phyloP scores from a whole-genome alignment of 2,329 filamentous ascomycete genomes.

The Didymella sp. region DNA sequence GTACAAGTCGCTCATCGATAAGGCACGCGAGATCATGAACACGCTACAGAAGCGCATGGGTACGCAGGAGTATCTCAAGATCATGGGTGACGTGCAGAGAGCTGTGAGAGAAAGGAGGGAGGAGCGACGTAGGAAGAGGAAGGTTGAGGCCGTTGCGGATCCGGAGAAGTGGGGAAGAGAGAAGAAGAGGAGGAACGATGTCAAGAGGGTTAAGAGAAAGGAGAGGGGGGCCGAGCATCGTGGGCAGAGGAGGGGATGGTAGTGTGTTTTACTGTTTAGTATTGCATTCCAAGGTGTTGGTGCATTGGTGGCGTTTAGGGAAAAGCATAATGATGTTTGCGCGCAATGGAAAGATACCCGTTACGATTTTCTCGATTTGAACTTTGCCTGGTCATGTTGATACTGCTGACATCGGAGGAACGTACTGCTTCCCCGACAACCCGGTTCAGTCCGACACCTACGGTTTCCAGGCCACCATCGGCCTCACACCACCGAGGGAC shows the following conservation, averaged over 20 bases:
- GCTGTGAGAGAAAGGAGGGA: slow-evolving; percentile 75
- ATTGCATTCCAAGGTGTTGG: slow-evolving; percentile 2
- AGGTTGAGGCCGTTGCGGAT: slow-evolving; percentile 82
- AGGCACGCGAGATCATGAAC: slow-evolving; percentile 79
- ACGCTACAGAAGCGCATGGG: slow-evolving; percentile 85
- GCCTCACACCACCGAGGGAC: neutral
- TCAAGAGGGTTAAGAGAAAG: slow-evolving; percentile 63
- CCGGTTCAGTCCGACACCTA: neutral
- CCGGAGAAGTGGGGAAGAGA: slow-evolving; percentile 78
- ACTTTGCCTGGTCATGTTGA: too few relatives aligned
- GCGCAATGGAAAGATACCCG: neutral
- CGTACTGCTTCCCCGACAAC: too few relatives aligned
- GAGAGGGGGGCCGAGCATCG: slow-evolving; percentile 77
- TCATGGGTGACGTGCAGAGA: slow-evolving; percentile 75
- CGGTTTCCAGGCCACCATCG: neutral
- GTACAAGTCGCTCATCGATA: slow-evolving; percentile 74
- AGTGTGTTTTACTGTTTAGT: neutral
- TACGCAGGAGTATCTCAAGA: slow-evolving; percentile 76
- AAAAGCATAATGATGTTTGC: neutral
- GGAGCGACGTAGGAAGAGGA: slow-evolving; percentile 80
- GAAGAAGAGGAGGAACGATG: slow-evolving; percentile 77
- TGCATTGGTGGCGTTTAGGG: neutral
- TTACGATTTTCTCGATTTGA: too few relatives aligned
- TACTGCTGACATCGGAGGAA: too few relatives aligned
- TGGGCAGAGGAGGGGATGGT: slow-evolving; percentile 74